Evolutionary conservation across 2,329 filamentous ascomycete species (phyloP).

Genomic region (Epichloe sibirici): DNA sequence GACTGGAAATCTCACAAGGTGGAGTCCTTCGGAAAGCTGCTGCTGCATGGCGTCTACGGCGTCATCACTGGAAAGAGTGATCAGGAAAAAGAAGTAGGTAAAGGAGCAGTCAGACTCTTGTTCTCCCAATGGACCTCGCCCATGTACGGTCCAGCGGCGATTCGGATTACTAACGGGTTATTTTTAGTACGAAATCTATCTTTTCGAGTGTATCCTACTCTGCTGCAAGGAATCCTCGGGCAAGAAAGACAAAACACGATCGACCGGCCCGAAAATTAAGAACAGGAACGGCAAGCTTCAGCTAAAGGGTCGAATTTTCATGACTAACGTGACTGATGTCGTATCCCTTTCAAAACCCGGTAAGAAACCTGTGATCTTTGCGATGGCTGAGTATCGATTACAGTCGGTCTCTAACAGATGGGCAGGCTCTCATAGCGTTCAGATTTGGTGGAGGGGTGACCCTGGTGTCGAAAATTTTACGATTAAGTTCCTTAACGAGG

Average conservation of each 20-base stretch:
- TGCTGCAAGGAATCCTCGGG: slow-evolving; percentile 93
- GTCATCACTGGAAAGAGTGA: slow-evolving; percentile 85
- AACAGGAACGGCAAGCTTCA: slow-evolving; percentile 73
- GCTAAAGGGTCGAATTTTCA: slow-evolving; percentile 94
- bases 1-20: slow-evolving; percentile 94
- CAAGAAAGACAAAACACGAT: slow-evolving; percentile 53
- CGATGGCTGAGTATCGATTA: slow-evolving; percentile 15
- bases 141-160: neutral
- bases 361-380: slow-evolving; percentile 55
- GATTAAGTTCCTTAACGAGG: slow-evolving; percentile 85
- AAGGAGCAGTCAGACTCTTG: neutral
- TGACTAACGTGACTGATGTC: slow-evolving; percentile 97
- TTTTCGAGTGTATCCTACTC: slow-evolving; percentile 88
- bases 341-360: slow-evolving; percentile 77
- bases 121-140: neutral
- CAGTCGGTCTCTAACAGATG: slow-evolving; percentile 15
- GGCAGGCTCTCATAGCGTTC: slow-evolving; percentile 79
- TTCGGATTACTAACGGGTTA: neutral
- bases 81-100: slow-evolving; percentile 73
- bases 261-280: slow-evolving; percentile 41
- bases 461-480: slow-evolving; percentile 92
- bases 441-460: slow-evolving; percentile 98
- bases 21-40: slow-evolving; percentile 78
- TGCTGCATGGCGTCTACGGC: slow-evolving; percentile 82
- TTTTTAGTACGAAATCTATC: slow-evolving; percentile 82